Conservation (phyloP, 2,329 filamentous ascomycete species). For the Diaporthe nobilis region DNA sequence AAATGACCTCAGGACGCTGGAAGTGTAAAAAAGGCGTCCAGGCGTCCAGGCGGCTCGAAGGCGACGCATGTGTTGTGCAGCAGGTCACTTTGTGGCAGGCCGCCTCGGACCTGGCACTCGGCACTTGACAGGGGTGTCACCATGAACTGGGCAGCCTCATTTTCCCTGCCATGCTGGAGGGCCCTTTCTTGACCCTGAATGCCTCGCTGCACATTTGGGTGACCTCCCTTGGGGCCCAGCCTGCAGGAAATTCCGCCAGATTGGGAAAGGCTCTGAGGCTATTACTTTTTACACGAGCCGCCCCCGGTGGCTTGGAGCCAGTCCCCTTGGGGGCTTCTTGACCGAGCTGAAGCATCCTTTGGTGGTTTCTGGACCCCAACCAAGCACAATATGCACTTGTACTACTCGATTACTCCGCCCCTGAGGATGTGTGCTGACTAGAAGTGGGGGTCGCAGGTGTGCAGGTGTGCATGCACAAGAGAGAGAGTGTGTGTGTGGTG, state of each 20-base stretch:
- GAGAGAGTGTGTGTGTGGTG: background rate
- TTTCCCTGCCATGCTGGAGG: background rate
- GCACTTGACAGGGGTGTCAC: background rate
- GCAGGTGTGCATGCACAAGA: background rate
- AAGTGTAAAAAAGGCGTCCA: conserved; percentile 3
- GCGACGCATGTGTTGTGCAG: background rate
- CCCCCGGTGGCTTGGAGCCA: background rate
- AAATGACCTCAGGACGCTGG: background rate
- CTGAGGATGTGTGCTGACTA: background rate
- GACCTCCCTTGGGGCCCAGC: background rate
- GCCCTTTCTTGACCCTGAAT: background rate
- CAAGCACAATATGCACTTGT: background rate
- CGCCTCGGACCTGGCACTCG: background rate
- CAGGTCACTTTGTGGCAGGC: background rate
- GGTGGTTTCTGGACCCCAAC: background rate
- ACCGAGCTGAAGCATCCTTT: background rate
- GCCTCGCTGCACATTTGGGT: background rate
- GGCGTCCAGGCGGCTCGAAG: background rate
- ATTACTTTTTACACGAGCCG: background rate
- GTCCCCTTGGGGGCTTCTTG: background rate
- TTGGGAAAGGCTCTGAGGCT: background rate
- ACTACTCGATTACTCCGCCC: background rate
- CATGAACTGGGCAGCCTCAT: background rate
- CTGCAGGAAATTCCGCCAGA: background rate
- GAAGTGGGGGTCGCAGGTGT: background rate